Evolutionary conservation across 768 basidiomycete genomes (phyloP).

Genomic region (Rhodotorula babjevae): DNA sequence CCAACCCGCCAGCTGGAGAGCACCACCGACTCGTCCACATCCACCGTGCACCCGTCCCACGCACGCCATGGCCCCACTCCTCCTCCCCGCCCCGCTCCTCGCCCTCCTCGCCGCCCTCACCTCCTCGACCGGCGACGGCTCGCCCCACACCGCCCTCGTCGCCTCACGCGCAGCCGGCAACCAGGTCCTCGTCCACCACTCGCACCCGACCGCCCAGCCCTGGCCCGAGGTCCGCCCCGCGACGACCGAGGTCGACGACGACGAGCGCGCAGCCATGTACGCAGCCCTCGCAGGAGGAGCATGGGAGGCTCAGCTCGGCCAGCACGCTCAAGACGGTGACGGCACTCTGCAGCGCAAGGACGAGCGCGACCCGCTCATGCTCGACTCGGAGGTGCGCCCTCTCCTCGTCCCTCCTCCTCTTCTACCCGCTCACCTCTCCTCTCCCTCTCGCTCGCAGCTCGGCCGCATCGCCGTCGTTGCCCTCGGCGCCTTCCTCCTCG

Average conservation of each 20-base stretch:
- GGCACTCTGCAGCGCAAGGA: background rate
- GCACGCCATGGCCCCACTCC: background rate
- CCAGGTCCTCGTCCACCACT: slow-evolving; percentile 19
- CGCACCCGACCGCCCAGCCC: background rate
- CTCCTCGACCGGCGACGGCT: background rate
- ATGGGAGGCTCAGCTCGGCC: slow-evolving; percentile 5
- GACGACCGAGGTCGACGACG: background rate
- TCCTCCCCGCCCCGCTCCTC: slow-evolving; percentile 13
- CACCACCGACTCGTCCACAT: too few species aligned
- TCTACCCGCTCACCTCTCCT: background rate
- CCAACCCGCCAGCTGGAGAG: too few species aligned
- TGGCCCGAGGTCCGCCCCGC: background rate
- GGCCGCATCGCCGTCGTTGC: slow-evolving; percentile 20
- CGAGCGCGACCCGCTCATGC: slow-evolving; percentile 11
- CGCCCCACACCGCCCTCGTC: slow-evolving; percentile 33
- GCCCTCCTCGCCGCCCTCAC: slow-evolving; percentile 5
- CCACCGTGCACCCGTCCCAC: background rate
- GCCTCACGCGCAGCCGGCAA: background rate
- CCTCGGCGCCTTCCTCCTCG: slow-evolving; percentile 28
- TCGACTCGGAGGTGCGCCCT: slow-evolving; percentile 29
- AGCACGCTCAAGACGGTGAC: background rate
- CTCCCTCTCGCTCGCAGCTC: slow-evolving; percentile 4
- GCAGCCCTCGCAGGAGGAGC: slow-evolving; percentile 26
- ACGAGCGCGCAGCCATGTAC: slow-evolving; percentile 20
- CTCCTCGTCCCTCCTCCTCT: background rate